Evolutionary conservation across 495 filamentous ascomycete genomes (phyloP).

Genomic region (Cenococcum geophilum): DNA sequence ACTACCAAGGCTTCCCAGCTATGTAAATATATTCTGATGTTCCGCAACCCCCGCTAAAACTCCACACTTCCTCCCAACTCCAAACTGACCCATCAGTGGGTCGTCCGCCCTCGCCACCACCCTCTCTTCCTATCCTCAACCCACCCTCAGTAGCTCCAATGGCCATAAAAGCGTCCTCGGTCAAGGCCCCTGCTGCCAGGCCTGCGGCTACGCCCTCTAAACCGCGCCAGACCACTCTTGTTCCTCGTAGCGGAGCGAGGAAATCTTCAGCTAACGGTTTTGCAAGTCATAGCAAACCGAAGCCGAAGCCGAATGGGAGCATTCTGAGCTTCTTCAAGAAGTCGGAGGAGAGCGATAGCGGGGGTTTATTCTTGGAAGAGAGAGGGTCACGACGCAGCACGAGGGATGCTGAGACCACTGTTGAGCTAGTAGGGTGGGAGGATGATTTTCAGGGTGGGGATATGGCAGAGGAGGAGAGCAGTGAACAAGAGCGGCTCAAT

Average conservation of each 20-base stretch:
- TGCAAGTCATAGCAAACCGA: conserved; percentile 34
- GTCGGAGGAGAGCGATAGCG: conserved; percentile 44
- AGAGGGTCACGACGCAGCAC: conserved; percentile 23
- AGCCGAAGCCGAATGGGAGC: conserved; percentile 56
- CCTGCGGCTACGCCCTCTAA: conserved; percentile 32
- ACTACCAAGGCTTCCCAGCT: too few species aligned
- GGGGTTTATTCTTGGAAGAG: conserved; percentile 37
- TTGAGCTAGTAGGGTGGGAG: conserved; percentile 38
- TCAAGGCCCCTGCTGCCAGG: conserved; percentile 17
- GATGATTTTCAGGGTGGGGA: conserved; percentile 11
- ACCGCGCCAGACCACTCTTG: conserved; percentile 26
- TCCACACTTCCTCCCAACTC: conserved; percentile 12
- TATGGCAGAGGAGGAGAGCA: conserved; percentile 32
- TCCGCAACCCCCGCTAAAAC: conserved; percentile 43
- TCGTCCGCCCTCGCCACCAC: conserved; percentile 43
- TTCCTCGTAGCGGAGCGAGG: conserved; percentile 15
- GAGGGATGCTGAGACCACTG: conserved; percentile 36
- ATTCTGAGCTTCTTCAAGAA: conserved; percentile 83
- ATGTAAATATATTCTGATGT: conserved; percentile 33
- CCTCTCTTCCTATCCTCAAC: conserved; percentile 13
- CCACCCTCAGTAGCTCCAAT: conserved; percentile 6
- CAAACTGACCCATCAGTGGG: conserved; percentile 38
- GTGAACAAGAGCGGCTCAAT: conserved; percentile 46
- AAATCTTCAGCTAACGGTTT: conserved; percentile 26
- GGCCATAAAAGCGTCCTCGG: conserved; percentile 24